Evolutionary conservation across 2,329 filamentous ascomycete genomes (phyloP).

Genomic region (Fusarium sp.): DNA sequence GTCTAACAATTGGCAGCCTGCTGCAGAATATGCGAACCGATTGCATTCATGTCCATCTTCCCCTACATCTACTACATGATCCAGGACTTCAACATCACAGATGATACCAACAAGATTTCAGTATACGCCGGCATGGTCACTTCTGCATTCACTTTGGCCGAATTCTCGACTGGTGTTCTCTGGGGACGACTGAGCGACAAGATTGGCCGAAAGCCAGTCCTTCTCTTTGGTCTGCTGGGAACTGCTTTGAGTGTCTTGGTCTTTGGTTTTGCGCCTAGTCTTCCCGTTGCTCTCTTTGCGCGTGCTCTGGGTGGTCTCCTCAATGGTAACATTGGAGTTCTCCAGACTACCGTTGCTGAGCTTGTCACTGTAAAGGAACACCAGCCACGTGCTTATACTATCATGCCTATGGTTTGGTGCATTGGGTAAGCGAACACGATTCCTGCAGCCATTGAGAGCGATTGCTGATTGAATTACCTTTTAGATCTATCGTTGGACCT

Average conservation of each 20-base stretch:
- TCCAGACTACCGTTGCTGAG: conserved; percentile 95
- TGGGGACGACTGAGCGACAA: conserved; percentile 95
- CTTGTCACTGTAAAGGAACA: conserved; percentile 93
- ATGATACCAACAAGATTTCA: conserved; percentile 82
- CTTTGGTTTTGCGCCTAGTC: conserved; percentile 88
- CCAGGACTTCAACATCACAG: conserved; percentile 86
- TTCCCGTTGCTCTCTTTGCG: conserved; percentile 86
- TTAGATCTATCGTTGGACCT: conserved; percentile 88
- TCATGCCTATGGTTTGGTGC: conserved; percentile 99
- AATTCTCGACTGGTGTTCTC: conserved; percentile 91
- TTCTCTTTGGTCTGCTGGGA: conserved; percentile 88
- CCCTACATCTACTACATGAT: conserved; percentile 99
- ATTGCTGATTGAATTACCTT: conserved; percentile 46
- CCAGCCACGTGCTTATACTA: conserved; percentile 92
- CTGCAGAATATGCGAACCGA: conserved; percentile 97
- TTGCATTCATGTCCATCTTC: conserved; percentile 99
- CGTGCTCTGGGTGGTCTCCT: conserved; percentile 89
- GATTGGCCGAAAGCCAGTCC: conserved; percentile 90
- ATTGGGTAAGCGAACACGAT: conserved; percentile 72
- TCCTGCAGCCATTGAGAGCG: not conserved
- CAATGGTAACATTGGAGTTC: conserved; percentile 95
- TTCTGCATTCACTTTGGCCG: conserved; percentile 93
- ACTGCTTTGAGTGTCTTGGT: conserved; percentile 92
- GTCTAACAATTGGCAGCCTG: conserved; percentile 68
- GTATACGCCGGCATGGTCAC: conserved; percentile 97